Evolutionary conservation across 352 stramenopile species (phyloP), one percentile per base, ranked within the genome.

Genomic region (Aphanomyces cochlioides): DNA sequence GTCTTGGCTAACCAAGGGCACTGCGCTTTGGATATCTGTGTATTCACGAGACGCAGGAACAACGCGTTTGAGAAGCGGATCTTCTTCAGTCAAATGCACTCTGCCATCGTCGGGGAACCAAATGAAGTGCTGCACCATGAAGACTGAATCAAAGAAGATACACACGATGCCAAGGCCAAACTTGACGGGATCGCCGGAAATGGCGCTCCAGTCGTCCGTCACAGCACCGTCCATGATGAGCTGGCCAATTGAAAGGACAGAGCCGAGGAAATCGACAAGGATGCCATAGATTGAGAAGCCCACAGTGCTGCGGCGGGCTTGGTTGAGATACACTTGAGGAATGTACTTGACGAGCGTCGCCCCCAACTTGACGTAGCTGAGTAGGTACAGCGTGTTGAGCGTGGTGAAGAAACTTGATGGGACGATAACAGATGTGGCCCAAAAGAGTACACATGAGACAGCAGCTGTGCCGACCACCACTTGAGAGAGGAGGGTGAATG

Each of bases 221-320:
- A 93, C 84, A 5, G 77, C 80, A 67, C 86, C 97, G 77, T 99
- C 96, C 48, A 98, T 81, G 53, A 98, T 68, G 47, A 98, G 89
- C 81, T 98, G 94, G 38, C 86, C 77, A 63, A 96, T 88, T n/a
- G 89, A 98, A 17, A 98, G 75, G 34, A 97, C 10, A 0, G 95
- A 96, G 56, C 96, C 96, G 6, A 90, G 88, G 59, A 99, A 96
- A 75, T 99, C 97, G 21, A 99, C 78, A 67, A 98, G 83, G 38
- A 99, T 95, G 82, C 99, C 99, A 87, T 90, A 97, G 71, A 98
- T 97, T 45, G 89, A 97, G 93, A 95, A 99, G 28, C 97, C 97
- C 7, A 93, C 77, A 1, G 97, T 99, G 37, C 90, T 98, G 69
- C 98, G 94, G 77, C 96, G 88, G 73, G 85, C 73, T 74, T 89